Evolutionary conservation across 1,284 basidiomycete genomes (phyloP).

Genomic region (Leccinum insolens): DNA sequence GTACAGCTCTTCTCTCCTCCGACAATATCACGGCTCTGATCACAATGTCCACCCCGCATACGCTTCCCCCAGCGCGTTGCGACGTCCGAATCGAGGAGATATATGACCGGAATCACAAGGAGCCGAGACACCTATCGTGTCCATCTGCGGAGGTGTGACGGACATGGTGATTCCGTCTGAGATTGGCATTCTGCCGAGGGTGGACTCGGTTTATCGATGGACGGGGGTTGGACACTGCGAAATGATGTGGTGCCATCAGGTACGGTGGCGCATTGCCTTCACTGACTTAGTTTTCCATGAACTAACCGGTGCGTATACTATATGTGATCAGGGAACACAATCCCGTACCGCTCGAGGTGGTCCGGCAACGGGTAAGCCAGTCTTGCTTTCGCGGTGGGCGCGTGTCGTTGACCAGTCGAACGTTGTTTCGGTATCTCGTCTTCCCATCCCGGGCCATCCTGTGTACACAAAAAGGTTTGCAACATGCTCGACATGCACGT

Average conservation of each 20-base stretch:
- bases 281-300: too few species aligned
- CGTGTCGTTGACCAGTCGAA: too few species aligned
- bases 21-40: slow-evolving; percentile 76
- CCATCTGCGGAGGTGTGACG: slow-evolving; percentile 90
- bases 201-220: slow-evolving; percentile 49
- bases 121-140: slow-evolving; percentile 71
- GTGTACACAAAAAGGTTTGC: too few species aligned
- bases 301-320: too few species aligned
- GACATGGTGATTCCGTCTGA: slow-evolving; percentile 95
- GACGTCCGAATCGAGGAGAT: slow-evolving; percentile 79
- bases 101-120: slow-evolving; percentile 55
- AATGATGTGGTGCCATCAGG: slow-evolving; percentile 99
- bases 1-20: slow-evolving; percentile 70
- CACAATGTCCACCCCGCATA: slow-evolving; percentile 95
- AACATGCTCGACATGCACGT: too few species aligned
- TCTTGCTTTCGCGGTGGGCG: too few species aligned
- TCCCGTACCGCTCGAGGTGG: too few species aligned
- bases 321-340: too few species aligned
- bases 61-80: slow-evolving; percentile 86
- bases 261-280: slow-evolving; percentile 82
- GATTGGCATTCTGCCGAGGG: slow-evolving; percentile 69
- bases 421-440: too few species aligned
- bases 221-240: slow-evolving; percentile 94
- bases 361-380: too few species aligned
- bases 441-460: too few species aligned